These are phyloP conservation scores for sorghum (Sorghum bicolor) DNA, from an alignment of 176 grass and related monocot genomes.

Conservation along the genomic window Sorghum_bicolor_NCBIv3 NC_012871.2:62668501-62669000, in stretches of 20 bases:
- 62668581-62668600: constrained; percentile 51
- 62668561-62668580: neutral
- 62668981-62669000: constrained; percentile 33
- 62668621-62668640: constrained; percentile 35
- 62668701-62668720: neutral
- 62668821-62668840: constrained; percentile 21
- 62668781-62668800: constrained; percentile 31
- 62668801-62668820: constrained; percentile 16
- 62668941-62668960: constrained; percentile 10
- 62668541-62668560: neutral
- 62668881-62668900: neutral
- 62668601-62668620: constrained; percentile 24
- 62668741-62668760: constrained; percentile 26
- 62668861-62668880: neutral
- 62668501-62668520: constrained; percentile 38
- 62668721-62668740: neutral
- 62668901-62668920: too few relatives aligned
- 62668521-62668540: neutral
- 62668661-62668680: neutral
- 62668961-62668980: neutral
- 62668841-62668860: too few relatives aligned
- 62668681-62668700: neutral
- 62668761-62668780: constrained; percentile 30
- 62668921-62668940: neutral
- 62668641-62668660: constrained; percentile 14